A percentile compares a stretch with the other conserved stretches of the same genome.
Conservation (phyloP, 257 asterid species). For the Solanum neorickii region DNA sequence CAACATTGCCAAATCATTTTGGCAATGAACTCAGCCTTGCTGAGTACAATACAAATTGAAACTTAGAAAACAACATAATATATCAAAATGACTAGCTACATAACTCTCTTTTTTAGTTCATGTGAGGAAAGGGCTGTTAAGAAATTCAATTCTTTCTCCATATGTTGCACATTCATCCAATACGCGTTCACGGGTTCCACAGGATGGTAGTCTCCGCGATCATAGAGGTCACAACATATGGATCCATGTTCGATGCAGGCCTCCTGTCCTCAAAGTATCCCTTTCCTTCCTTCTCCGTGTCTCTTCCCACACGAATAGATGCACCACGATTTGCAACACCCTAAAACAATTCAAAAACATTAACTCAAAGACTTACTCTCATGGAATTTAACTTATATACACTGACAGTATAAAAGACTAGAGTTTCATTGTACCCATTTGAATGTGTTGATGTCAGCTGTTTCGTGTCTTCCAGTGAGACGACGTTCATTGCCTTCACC, state of each 20-base stretch:
- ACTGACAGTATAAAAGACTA: background rate
- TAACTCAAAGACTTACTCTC: background rate
- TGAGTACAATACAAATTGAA: background rate
- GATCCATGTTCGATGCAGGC: constrained; percentile 98
- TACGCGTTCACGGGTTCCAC: constrained; percentile 19
- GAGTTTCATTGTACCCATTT: constrained; percentile 43
- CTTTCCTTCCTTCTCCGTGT: constrained; percentile 82
- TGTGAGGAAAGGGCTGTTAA: background rate
- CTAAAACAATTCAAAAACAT: background rate
- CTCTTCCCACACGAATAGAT: constrained; percentile 85
- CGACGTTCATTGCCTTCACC: constrained; percentile 96
- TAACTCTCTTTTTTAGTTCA: background rate
- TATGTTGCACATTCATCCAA: background rate
- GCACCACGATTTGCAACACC: constrained; percentile 91
- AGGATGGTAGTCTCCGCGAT: constrained; percentile 83
- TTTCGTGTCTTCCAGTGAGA: constrained; percentile 90
- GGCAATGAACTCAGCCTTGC: background rate
- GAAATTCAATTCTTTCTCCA: background rate
- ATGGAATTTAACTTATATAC: background rate
- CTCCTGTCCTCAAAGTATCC: constrained; percentile 97
- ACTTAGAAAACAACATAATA: background rate
- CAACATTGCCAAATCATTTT: background rate
- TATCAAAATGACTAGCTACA: background rate
- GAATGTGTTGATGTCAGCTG: constrained; percentile 61
- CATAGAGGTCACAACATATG: constrained; percentile 86